A percentile compares a stretch with the other conserved stretches of the same genome.
Conservation (phyloP, 2,329 filamentous ascomycete species). For the Cladosporium sp. region DNA sequence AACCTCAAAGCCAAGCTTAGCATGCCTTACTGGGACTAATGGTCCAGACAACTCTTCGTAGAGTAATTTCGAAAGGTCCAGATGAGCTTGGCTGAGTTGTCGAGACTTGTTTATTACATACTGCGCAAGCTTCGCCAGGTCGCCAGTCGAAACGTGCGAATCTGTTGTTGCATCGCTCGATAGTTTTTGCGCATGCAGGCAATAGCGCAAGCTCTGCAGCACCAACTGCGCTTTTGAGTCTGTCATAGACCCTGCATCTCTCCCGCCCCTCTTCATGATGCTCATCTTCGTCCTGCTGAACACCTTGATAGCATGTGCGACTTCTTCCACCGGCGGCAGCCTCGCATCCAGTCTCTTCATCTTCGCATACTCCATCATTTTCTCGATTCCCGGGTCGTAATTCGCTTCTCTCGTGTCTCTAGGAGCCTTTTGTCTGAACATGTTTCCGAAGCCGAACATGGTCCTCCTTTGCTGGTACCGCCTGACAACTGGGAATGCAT, state of each 20-base stretch:
- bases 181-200: conserved; percentile 33
- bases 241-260: conserved; percentile 48
- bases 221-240: conserved; percentile 63
- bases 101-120: neutral
- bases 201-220: conserved; percentile 57
- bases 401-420: conserved; percentile 56
- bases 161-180: neutral
- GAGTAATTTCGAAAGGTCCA: conserved; percentile 38
- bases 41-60: conserved; percentile 20
- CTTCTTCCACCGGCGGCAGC: conserved; percentile 58
- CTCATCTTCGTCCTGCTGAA: conserved; percentile 53
- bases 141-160: neutral
- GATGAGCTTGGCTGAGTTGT: conserved; percentile 33
- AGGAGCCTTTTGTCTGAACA: conserved; percentile 50
- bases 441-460: conserved; percentile 56
- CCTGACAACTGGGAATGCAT: neutral
- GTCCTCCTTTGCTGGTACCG: conserved; percentile 44
- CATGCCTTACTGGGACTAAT: neutral
- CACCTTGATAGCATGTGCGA: conserved; percentile 60
- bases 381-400: conserved; percentile 66
- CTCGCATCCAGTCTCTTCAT: conserved; percentile 61
- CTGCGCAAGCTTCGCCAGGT: neutral
- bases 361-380: conserved; percentile 64
- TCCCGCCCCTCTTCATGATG: conserved; percentile 25
- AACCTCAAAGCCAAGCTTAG: neutral